Conservation (phyloP, 805 yeast species). For the baker's yeast (Saccharomyces cerevisiae) region DNA sequence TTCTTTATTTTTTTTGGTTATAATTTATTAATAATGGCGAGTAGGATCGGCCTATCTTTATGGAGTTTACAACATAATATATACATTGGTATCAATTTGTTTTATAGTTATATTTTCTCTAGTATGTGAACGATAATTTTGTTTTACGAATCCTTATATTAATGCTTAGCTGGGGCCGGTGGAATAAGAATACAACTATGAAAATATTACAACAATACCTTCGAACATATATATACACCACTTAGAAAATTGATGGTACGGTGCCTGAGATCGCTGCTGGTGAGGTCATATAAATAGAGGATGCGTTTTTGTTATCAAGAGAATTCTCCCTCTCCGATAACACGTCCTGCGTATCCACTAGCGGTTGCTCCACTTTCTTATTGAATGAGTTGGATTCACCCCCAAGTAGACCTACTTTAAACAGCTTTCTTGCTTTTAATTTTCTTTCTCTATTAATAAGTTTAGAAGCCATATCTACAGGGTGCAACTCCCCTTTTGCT, state of each 20-base stretch:
- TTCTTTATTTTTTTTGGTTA: background rate
- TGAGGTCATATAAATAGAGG: background rate
- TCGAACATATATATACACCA: background rate
- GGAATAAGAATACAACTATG: no score
- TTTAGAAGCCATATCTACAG: constrained; percentile 36
- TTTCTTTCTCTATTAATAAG: constrained; percentile 27
- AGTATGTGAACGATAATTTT: no score
- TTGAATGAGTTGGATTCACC: background rate
- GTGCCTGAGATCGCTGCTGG: background rate
- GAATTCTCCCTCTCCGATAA: background rate
- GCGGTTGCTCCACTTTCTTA: background rate
- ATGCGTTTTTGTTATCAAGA: background rate
- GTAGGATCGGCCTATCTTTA: background rate
- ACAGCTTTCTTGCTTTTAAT: constrained; percentile 1
- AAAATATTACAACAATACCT: no score
- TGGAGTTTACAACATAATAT: background rate
- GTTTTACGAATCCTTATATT: background rate
- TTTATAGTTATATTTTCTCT: background rate
- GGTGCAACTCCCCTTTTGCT: constrained; percentile 62
- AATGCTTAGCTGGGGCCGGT: background rate
- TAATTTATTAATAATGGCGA: background rate
- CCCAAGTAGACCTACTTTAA: background rate
- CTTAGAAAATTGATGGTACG: background rate
- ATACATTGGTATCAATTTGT: background rate
- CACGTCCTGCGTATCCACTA: background rate